These are phyloP conservation scores for Nothophoma quercina DNA, from an alignment of 2,329 filamentous ascomycete genomes.

Conservation along the genomic window DNA sequence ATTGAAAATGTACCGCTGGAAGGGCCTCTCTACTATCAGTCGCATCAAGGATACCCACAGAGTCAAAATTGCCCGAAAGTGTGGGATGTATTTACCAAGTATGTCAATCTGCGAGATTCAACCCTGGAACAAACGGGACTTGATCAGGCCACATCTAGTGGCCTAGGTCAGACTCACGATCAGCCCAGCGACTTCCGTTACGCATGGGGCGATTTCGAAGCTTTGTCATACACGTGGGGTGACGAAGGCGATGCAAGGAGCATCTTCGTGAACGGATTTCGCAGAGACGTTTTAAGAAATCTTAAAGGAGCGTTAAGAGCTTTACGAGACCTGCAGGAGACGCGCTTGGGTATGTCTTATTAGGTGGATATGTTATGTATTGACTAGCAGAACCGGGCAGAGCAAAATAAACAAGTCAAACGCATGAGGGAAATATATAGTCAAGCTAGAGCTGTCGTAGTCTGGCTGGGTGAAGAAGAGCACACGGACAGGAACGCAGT, in stretches of 20 bases:
- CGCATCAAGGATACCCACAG: neutral
- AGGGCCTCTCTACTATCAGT: neutral
- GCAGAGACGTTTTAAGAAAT: conserved; percentile 4
- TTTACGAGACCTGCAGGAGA: conserved; percentile 5
- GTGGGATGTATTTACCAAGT: conserved; percentile 3
- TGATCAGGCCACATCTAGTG: neutral
- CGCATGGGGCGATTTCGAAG: conserved; percentile 4
- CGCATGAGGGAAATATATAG: conserved; percentile 6
- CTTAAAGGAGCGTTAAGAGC: conserved; percentile 4
- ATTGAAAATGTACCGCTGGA: conserved; percentile 3
- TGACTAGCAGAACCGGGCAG: neutral
- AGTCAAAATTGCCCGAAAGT: conserved; percentile 1
- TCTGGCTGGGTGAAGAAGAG: conserved; percentile 7
- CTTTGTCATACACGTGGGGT: conserved; percentile 5
- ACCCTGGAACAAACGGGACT: conserved; percentile 6
- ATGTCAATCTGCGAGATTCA: conserved; percentile 8
- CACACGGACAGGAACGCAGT: conserved; percentile 2
- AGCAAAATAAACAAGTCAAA: conserved; percentile 4
- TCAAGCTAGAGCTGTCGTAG: conserved; percentile 3
- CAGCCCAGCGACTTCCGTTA: conserved; percentile 1
- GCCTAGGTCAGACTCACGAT: neutral
- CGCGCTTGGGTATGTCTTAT: conserved; percentile 7
- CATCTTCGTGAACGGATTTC: neutral
- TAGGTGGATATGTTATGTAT: conserved; percentile 5
- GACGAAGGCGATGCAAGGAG: conserved; percentile 2